Base-by-base conservation (phyloP, 768 basidiomycete species). In the Mycena capillaripes region DNA sequence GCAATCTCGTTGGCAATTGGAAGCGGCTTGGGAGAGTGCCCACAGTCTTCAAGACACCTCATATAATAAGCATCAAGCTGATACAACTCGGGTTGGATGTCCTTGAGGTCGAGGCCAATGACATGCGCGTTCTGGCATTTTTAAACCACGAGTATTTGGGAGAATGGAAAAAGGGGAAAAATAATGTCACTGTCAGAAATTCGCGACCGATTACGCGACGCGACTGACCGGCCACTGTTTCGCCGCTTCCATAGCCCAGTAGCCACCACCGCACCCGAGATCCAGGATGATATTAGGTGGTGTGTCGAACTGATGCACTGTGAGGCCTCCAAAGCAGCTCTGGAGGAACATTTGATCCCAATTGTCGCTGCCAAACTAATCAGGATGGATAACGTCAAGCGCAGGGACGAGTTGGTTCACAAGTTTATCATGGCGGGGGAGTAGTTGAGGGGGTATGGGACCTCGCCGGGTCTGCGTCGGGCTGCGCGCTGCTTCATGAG, bases 201-300 rank as follows among this genome's bases (percentile, higher is more conserved):
- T 16, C 12, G 57, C 42, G 71, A 19, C 25, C 29, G 23, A 21
- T 16, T 60, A 34, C 32, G 72, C 29, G 62, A 34, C 32, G 70
- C 27, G 63, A 68, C 67, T 50, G 34, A 91, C 94, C 78, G 84
- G 85, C 93, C 93, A 95, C 55, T 83, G 81, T 74, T 85, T 89
- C 3, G 90, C 92, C 6, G 92, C 92, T 70, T 92, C 89, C 32
- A 95, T 84, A 4, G 87, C 87, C 93, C 94, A 95, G 60, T 86
- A 86, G 1, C 93, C 93, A 53, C 84, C 87, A 7, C 93, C 93
- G 76, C 92, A 93, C 0, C 93, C 94, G 11, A 95, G 80, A 76
- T 94, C 92, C 14, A 95, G 87, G 0, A 93, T 83, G 4, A 82
- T 79, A 1, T 77, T 27, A 0, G 93, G 94, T 3, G 89, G 86